Evolutionary conservation across 1,284 basidiomycete genomes (phyloP), one percentile per base, ranked within the genome.

Genomic region (Inonotus obliquus): DNA sequence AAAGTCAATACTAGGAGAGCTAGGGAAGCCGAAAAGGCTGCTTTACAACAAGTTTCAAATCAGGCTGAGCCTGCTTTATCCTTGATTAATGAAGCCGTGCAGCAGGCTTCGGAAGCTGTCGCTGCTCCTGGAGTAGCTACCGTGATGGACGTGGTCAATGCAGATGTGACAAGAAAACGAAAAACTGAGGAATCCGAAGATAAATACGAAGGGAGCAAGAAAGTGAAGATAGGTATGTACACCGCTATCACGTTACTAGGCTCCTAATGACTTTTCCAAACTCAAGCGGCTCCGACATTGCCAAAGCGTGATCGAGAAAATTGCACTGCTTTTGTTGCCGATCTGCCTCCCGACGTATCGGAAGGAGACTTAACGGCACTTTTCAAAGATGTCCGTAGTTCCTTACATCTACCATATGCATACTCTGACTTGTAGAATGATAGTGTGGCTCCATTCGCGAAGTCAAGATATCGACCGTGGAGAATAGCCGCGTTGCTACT

Each of bases 231-330:
- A 35, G 87, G 88, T 87, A 67, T 29, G 44, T 37, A 21, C 17
- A 63, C 5, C 45, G 10, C 62, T 45, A 19, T 59, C 51, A n/a
- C 37, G 23, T 65, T 27, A 6, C 19, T n/a, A 21, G 54, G 23
- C 21, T 44, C 54, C 17, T 49, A 54, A 7, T 29, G 5, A 27
- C 29, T 29, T 11, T 21, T 27, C 9, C 52, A n/a, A n/a, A n/a
- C n/a, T n/a, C 52, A 11, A 68, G 69, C 67, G 32, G 55, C 52
- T 13, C 47, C 77, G 14, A 70, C 70, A 1, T 75, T 79, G 9
- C 71, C 88, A 25, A 91, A 90, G 73, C 79, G 89, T 63, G 97
- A 99, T 75, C 92, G 97, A 55, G 97, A 99, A 76, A 92, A 98
- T 68, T 87, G 87, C 41, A 97, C 95, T 0, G 89, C 98, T 1